Percentiles rank a stretch among this genome's conserved stretches.
These are phyloP conservation scores for Penicillium parvum DNA, from an alignment of 495 filamentous ascomycete genomes.

Conservation along the genomic window DNA sequence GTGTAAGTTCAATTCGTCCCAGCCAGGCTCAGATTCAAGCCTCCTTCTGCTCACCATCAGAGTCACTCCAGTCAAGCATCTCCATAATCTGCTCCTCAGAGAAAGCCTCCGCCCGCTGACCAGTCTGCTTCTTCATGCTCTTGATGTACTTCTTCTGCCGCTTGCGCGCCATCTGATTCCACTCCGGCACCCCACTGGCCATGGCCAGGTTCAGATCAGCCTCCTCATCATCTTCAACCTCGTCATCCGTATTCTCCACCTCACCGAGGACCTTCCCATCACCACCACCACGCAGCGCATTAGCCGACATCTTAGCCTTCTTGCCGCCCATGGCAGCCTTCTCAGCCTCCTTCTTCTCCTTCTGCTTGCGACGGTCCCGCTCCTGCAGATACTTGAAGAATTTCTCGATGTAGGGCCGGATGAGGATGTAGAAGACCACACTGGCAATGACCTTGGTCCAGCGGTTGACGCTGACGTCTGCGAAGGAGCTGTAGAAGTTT, in stretches of 20 bases:
- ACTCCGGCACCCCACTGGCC: conserved; percentile 46
- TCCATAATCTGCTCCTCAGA: conserved; percentile 59
- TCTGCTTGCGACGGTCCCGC: conserved; percentile 49
- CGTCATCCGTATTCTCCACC: conserved; percentile 44
- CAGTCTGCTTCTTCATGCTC: conserved; percentile 44
- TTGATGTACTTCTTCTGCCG: conserved; percentile 59
- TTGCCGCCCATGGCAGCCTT: conserved; percentile 36
- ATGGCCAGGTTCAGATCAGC: conserved; percentile 33
- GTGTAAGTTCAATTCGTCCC: too few species aligned
- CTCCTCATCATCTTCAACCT: conserved; percentile 60
- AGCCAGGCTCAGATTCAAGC: not conserved
- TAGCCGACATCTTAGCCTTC: conserved; percentile 58
- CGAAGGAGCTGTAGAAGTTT: conserved; percentile 54
- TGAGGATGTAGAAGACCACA: conserved; percentile 56
- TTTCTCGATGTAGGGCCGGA: conserved; percentile 61
- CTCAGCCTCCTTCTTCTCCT: conserved; percentile 44
- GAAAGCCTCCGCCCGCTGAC: conserved; percentile 42
- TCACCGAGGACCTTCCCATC: conserved; percentile 42
- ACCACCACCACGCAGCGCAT: conserved; percentile 54
- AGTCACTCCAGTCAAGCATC: conserved; percentile 57
- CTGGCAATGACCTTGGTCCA: conserved; percentile 60
- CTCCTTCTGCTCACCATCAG: conserved; percentile 31
- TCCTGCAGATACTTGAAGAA: conserved; percentile 52
- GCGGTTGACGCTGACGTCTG: conserved; percentile 47
- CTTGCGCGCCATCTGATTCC: conserved; percentile 53